Conservation (phyloP, 305 asterid genomes). For the Solanum hybrid region DNA sequence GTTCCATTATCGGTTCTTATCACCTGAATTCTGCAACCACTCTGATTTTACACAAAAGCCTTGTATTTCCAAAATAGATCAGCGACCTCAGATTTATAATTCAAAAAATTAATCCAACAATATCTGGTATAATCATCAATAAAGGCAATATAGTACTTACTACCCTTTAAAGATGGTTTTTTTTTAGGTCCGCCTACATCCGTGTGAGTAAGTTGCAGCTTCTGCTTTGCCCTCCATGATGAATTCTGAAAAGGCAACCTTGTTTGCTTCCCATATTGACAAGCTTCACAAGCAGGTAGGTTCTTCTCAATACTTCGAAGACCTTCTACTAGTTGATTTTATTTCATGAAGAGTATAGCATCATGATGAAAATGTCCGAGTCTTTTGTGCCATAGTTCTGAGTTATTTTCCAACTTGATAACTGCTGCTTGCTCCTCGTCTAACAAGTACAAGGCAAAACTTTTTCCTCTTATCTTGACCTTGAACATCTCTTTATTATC, state of each 20-base stretch:
- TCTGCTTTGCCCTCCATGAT: background rate
- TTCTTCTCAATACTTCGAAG: background rate
- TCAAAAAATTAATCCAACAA: background rate
- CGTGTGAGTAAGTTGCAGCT: background rate
- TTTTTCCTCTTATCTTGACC: slow-evolving; percentile 1
- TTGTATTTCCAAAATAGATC: background rate
- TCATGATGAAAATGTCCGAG: background rate
- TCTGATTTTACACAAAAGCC: background rate
- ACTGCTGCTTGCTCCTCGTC: slow-evolving; percentile 1
- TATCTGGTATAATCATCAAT: background rate
- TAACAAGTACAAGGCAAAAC: background rate
- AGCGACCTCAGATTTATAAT: background rate
- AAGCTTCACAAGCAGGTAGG: background rate
- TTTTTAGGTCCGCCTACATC: background rate
- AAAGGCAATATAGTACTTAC: background rate
- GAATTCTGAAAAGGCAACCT: background rate
- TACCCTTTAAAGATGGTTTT: background rate
- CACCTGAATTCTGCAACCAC: background rate
- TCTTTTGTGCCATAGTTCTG: background rate
- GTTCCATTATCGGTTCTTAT: background rate
- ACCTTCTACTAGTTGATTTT: background rate
- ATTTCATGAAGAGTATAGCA: background rate
- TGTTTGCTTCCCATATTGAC: background rate
- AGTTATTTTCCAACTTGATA: background rate
- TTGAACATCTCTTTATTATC: background rate